A percentile compares a stretch with the other conserved stretches of the same genome.
Evolutionary conservation across 2,329 filamentous ascomycete genomes (phyloP).

Genomic region (Aspergillus versicolor): DNA sequence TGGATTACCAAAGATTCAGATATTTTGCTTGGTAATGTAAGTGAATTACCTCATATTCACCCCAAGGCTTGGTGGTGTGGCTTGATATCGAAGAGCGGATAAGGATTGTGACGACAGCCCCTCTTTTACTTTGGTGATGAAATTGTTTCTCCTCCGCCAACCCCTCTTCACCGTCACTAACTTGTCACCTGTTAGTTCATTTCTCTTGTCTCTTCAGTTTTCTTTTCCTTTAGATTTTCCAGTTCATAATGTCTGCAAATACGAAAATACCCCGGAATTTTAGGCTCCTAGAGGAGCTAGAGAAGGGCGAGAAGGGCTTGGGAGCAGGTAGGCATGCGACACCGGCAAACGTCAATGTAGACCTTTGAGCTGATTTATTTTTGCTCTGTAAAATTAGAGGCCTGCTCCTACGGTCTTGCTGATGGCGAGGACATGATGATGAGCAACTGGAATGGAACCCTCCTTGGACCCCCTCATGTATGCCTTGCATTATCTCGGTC

Average conservation of each 20-base stretch:
- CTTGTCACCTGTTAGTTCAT: neutral
- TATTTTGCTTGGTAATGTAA: neutral
- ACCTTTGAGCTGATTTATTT: slow-evolving; percentile 24
- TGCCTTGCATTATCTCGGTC: slow-evolving; percentile 35
- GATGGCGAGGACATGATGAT: slow-evolving; percentile 93
- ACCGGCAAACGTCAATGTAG: slow-evolving; percentile 2
- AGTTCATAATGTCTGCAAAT: slow-evolving; percentile 61
- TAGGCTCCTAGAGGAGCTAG: slow-evolving; percentile 91
- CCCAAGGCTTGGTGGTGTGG: neutral
- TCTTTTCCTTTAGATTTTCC: neutral
- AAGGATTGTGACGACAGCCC: slow-evolving; percentile 17
- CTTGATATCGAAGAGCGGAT: slow-evolving; percentile 5
- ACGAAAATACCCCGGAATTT: slow-evolving; percentile 94
- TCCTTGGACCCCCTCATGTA: slow-evolving; percentile 94
- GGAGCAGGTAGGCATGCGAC: slow-evolving; percentile 64
- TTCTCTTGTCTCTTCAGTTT: neutral
- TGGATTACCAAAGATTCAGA: neutral
- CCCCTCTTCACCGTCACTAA: neutral
- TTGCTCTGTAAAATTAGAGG: slow-evolving; percentile 59
- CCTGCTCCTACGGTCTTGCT: slow-evolving; percentile 93
- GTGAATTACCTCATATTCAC: neutral
- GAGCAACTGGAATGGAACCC: slow-evolving; percentile 98
- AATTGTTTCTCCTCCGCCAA: slow-evolving; percentile 13
- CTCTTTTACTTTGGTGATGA: slow-evolving; percentile 19
- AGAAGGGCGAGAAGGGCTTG: slow-evolving; percentile 97